Base-by-base conservation (phyloP, 192 early-diverging fungal species). In the Dissophora ornata region DNA sequence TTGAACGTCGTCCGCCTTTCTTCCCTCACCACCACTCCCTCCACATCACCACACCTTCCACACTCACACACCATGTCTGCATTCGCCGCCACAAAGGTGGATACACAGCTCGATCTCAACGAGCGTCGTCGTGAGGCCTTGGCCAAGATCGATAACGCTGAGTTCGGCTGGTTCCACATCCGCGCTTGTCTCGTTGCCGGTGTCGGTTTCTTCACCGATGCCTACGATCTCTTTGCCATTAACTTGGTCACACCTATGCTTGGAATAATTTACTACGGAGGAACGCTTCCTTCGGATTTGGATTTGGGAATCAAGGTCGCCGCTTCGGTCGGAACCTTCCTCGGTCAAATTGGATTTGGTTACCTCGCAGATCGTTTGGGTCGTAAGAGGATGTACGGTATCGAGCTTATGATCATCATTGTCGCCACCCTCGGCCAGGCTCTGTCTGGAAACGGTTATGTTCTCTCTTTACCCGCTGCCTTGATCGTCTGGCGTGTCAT, bases 151-250 rank as follows among this genome's bases (percentile, higher is more conserved):
- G 91, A 93, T 65, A 90, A 88, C 66, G 90, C 87, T n/a, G 88
- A 90, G 73, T 91, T 93, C 57, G 86, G 86, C 49, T 90, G 88
- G 91, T 91, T 90, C 81, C 91, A 92, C 73, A 81, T 92, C 64
- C 87, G 88, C 41, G 86, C 91, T 21, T 90, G 88, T 79, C 61
- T 92, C 48, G 87, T 92, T 5, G 87, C 91, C 13, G 91, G 89
- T 62, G 85, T 91, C 29, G 91, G 94, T 59, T 95, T 97, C 84
- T 91, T 95, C 60, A 94, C 93, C 42, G 95, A 98, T 73, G 90
- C 94, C 15, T 97, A 97, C 80, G 96, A 98, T 80, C 91, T 95
- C 73, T 97, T 97, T 62, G 92, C 94, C 57, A 97, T 98, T 77
- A 91, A 91, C 60, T 80, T 96, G 53, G 92, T 93, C 10, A 86